phyloP scores from a whole-genome alignment of 305 asterid genomes.

The Fraxinus greggii region DNA sequence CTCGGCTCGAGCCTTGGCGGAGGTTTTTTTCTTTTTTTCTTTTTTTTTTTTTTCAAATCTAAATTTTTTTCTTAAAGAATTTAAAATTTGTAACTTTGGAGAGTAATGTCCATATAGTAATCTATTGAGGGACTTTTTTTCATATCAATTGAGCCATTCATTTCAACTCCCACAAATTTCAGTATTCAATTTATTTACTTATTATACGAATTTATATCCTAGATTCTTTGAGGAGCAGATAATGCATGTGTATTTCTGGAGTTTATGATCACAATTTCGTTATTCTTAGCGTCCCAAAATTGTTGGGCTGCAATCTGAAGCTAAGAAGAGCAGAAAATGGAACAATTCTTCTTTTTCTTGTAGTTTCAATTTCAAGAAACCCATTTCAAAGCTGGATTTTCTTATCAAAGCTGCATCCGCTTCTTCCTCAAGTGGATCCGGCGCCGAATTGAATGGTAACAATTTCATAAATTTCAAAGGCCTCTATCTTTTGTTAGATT shows the following conservation, averaged over 20 bases:
- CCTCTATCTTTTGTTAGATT: background rate
- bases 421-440: constrained; percentile 38
- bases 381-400: constrained; percentile 15
- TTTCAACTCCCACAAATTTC: background rate
- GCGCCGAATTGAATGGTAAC: constrained; percentile 36
- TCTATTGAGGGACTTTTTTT: too few relatives aligned
- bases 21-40: too few relatives aligned
- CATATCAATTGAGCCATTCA: background rate
- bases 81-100: too few relatives aligned
- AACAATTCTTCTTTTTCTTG: background rate
- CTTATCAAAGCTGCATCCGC: constrained; percentile 33
- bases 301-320: background rate
- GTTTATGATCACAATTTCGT: background rate
- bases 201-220: background rate
- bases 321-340: background rate
- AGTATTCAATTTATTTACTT: background rate
- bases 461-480: background rate
- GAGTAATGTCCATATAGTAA: too few relatives aligned
- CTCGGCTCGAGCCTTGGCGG: too few relatives aligned
- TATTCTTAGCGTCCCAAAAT: background rate
- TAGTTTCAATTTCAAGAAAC: constrained; percentile 2
- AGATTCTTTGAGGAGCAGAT: background rate
- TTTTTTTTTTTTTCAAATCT: too few relatives aligned
- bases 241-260: background rate
- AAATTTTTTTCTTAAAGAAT: too few relatives aligned